A percentile compares a stretch with the other conserved stretches of the same genome.
These are phyloP conservation scores for Lecanicillium sp. DNA, from an alignment of 2,329 filamentous ascomycete genomes.

Conservation along the genomic window DNA sequence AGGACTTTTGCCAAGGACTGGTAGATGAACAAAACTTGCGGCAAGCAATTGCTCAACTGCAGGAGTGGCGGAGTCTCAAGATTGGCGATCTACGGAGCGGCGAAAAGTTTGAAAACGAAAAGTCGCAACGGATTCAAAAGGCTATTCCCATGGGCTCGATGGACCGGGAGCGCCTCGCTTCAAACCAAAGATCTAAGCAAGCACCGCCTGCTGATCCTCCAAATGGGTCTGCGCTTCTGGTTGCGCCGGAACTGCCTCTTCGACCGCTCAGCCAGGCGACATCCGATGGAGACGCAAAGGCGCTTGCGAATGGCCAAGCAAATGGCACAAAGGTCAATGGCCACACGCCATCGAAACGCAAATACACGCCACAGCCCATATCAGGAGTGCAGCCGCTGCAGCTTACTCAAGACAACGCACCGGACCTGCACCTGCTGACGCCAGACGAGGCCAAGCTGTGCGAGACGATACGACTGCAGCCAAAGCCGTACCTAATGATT, in stretches of 20 bases:
- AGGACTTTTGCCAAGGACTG: conserved; percentile 73
- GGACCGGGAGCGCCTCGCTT: conserved; percentile 70
- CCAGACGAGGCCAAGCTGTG: conserved; percentile 81
- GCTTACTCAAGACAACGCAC: conserved; percentile 65
- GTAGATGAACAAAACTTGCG: conserved; percentile 87
- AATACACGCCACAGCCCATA: conserved; percentile 46
- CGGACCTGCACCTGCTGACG: conserved; percentile 79
- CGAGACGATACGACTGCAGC: conserved; percentile 73
- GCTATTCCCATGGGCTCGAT: conserved; percentile 68
- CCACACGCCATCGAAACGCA: conserved; percentile 33
- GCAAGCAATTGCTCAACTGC: conserved; percentile 80
- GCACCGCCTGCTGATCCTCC: conserved; percentile 59
- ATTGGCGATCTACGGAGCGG: conserved; percentile 80
- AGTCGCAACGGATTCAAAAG: conserved; percentile 64
- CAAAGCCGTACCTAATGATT: conserved; percentile 90
- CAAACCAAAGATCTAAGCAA: conserved; percentile 60
- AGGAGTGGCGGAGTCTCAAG: conserved; percentile 83
- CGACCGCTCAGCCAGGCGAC: conserved; percentile 31
- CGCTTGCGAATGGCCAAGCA: conserved; percentile 47
- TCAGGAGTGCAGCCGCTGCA: conserved; percentile 55
- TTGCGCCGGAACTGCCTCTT: conserved; percentile 69
- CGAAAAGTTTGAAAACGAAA: conserved; percentile 89
- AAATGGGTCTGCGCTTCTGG: conserved; percentile 65
- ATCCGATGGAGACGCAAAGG: conserved; percentile 41
- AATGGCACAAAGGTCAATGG: conserved; percentile 33